A percentile compares a stretch with the other conserved stretches of the same genome.
These are phyloP conservation scores for Hibiscus trionum DNA, from an alignment of 345 rosid species.

Conservation along the genomic window DNA sequence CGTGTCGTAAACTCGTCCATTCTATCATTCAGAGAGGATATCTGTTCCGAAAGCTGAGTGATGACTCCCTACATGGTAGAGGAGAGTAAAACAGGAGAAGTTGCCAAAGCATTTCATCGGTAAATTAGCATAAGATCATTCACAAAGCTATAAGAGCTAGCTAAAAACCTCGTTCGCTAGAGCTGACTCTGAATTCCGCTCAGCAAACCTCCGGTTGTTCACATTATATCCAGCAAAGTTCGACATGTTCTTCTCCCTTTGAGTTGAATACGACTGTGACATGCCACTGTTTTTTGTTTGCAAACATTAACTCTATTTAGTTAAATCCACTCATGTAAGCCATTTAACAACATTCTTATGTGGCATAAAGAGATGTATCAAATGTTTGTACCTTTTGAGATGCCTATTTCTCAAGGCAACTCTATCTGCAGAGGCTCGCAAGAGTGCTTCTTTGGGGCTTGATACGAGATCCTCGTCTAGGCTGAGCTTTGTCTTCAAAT, in stretches of 20 bases:
- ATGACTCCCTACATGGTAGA: slow-evolving; percentile 42
- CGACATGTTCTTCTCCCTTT: slow-evolving; percentile 57
- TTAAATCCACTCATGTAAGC: neutral
- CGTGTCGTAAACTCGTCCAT: slow-evolving; percentile 82
- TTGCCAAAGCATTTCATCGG: slow-evolving; percentile 3
- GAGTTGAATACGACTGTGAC: slow-evolving; percentile 89
- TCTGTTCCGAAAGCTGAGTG: slow-evolving; percentile 88
- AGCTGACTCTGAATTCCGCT: slow-evolving; percentile 36
- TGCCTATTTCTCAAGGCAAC: slow-evolving; percentile 63
- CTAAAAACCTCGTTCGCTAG: slow-evolving; percentile 47
- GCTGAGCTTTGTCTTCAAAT: slow-evolving; percentile 72
- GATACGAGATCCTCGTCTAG: slow-evolving; percentile 75
- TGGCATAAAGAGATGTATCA: neutral
- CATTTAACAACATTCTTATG: neutral
- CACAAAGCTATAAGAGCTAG: neutral
- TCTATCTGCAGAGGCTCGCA: slow-evolving; percentile 62
- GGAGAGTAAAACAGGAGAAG: slow-evolving; percentile 7
- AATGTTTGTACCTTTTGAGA: slow-evolving; percentile 48
- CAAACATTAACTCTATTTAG: slow-evolving; percentile 10
- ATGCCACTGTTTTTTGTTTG: slow-evolving; percentile 45
- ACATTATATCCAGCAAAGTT: slow-evolving; percentile 35
- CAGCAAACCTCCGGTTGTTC: slow-evolving; percentile 38
- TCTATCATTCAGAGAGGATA: slow-evolving; percentile 72
- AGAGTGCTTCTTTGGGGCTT: slow-evolving; percentile 77
- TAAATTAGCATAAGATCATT: slow-evolving; percentile 1